These are phyloP conservation scores for Fusarium sarcochroum DNA, from an alignment of 2,329 filamentous ascomycete species.

Conservation along the genomic window DNA sequence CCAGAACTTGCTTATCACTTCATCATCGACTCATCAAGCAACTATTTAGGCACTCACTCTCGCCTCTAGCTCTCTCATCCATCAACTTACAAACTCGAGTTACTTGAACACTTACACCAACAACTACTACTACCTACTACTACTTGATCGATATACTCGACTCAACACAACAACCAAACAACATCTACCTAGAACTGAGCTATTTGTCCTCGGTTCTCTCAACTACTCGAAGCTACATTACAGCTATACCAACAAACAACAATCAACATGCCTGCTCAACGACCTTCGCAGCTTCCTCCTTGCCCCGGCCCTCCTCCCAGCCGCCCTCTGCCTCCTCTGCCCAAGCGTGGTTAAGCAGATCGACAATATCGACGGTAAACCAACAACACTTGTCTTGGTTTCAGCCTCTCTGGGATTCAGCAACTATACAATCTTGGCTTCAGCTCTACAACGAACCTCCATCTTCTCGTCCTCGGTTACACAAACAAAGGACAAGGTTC, in stretches of 20 bases:
- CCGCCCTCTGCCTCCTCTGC: slow-evolving; percentile 75
- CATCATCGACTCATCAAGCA: slow-evolving; percentile 46
- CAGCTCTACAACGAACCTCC: slow-evolving; percentile 4
- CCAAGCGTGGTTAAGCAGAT: slow-evolving; percentile 67
- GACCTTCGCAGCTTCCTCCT: slow-evolving; percentile 75
- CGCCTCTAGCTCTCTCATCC: slow-evolving; percentile 27
- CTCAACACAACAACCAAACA: slow-evolving; percentile 26
- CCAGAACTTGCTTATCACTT: slow-evolving; percentile 25
- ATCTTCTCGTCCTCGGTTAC: slow-evolving; percentile 32
- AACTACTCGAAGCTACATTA: slow-evolving; percentile 29
- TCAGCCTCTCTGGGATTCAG: slow-evolving; percentile 23
- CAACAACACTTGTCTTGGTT: slow-evolving; percentile 16
- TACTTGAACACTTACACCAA: slow-evolving; percentile 29
- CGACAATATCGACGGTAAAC: slow-evolving; percentile 19
- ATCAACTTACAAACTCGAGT: slow-evolving; percentile 20
- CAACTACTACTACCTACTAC: slow-evolving; percentile 22
- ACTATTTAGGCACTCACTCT: slow-evolving; percentile 35
- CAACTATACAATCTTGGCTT: slow-evolving; percentile 21
- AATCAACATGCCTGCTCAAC: slow-evolving; percentile 68
- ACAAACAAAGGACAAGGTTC: slow-evolving; percentile 38
- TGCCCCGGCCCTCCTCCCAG: slow-evolving; percentile 76
- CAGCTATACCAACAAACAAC: slow-evolving; percentile 38
- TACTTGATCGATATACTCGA: slow-evolving; percentile 27
- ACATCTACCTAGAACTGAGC: slow-evolving; percentile 43
- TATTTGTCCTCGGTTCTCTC: slow-evolving; percentile 39